Conservation (phyloP, 1,284 basidiomycete species). For the Tilletia caries region DNA sequence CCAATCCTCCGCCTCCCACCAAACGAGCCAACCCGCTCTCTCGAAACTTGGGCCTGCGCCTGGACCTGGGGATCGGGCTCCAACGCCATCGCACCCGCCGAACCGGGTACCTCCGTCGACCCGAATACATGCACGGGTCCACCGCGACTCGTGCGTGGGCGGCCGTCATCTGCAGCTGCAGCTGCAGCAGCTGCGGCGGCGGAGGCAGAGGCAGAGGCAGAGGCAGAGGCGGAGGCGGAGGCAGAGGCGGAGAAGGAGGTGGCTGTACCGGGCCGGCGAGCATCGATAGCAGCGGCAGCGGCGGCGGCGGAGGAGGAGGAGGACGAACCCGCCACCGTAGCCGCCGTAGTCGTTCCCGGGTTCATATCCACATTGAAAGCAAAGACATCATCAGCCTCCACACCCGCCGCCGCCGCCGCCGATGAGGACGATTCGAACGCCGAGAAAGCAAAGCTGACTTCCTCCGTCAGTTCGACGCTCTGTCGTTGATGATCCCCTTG, state of each 20-base stretch:
- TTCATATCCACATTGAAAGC: slow-evolving; percentile 1
- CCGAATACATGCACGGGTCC: slow-evolving; percentile 9
- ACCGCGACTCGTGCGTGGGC: slow-evolving; percentile 5
- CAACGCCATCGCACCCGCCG: background rate
- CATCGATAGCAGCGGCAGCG: background rate
- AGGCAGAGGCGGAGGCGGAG: background rate
- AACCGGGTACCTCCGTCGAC: background rate
- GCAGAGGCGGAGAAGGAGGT: too few relatives aligned
- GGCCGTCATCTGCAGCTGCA: background rate
- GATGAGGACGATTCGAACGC: background rate
- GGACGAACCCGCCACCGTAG: too few relatives aligned
- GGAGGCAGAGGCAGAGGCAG: background rate
- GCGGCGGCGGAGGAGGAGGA: too few relatives aligned
- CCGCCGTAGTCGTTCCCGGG: background rate
- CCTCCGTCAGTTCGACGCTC: background rate
- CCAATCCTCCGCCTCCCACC: background rate
- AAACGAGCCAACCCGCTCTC: background rate
- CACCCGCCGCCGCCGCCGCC: background rate
- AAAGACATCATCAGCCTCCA: background rate
- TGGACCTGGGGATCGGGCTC: too few relatives aligned
- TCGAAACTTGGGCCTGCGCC: too few relatives aligned
- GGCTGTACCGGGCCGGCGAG: background rate
- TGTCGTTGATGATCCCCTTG: too few relatives aligned
- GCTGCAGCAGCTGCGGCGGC: background rate
- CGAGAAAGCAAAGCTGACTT: background rate